A percentile compares a stretch with the other conserved stretches of the same genome.
phyloP scores from a whole-genome alignment of 352 stramenopile genomes.

The Pythium brassicae region DNA sequence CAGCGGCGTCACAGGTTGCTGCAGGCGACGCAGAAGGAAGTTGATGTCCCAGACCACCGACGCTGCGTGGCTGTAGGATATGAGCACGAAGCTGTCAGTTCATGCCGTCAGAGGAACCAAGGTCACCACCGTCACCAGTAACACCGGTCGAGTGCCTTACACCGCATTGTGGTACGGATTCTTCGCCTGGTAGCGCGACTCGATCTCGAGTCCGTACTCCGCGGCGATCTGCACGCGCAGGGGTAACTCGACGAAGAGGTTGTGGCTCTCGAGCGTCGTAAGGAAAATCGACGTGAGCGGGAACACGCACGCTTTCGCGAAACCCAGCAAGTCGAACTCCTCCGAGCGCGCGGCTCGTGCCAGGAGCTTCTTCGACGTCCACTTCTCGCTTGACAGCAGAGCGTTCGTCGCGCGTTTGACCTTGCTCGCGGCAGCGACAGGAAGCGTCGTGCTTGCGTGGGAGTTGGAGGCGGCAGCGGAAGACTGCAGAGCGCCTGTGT shows the following conservation, averaged over 20 bases:
- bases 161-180: slow-evolving; percentile 80
- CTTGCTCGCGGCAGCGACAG: background rate
- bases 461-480: background rate
- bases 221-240: slow-evolving; percentile 46
- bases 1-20: slow-evolving; percentile 29
- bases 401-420: background rate
- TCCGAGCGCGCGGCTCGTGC: slow-evolving; percentile 23
- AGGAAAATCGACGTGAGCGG: slow-evolving; percentile 63
- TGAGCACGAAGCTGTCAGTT: background rate
- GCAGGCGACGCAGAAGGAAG: slow-evolving; percentile 49
- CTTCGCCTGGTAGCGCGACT: slow-evolving; percentile 57
- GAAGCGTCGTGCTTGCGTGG: background rate
- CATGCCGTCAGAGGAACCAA: background rate
- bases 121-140: background rate
- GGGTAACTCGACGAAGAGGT: slow-evolving; percentile 48
- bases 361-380: slow-evolving; percentile 40
- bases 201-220: slow-evolving; percentile 62
- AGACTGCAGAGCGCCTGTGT: background rate
- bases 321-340: slow-evolving; percentile 50
- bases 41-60: slow-evolving; percentile 75
- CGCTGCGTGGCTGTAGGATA: slow-evolving; percentile 44
- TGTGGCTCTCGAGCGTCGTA: slow-evolving; percentile 60
- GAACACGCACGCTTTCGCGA: slow-evolving; percentile 35
- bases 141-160: slow-evolving; percentile 23
- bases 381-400: slow-evolving; percentile 16